A percentile compares a stretch with the other conserved stretches of the same genome.
These are phyloP conservation scores for Picea abies DNA, from an alignment of 83 land plant genomes.

Conservation along the genomic window DNA sequence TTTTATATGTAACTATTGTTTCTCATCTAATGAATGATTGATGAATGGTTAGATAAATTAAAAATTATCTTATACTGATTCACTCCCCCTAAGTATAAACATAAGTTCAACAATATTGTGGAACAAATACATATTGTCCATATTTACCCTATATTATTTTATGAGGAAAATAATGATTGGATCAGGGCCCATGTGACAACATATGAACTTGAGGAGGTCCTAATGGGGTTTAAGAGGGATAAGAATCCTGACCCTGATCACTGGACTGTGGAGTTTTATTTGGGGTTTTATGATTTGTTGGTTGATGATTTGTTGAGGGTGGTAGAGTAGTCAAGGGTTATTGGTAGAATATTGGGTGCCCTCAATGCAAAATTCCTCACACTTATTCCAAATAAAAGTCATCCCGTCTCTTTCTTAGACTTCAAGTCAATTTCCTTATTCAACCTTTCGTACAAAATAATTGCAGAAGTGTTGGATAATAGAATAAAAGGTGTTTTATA, in stretches of 20 bases:
- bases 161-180: background rate
- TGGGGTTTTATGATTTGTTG: background rate
- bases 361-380: background rate
- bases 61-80: too few species aligned
- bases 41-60: too few species aligned
- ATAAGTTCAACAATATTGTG: background rate
- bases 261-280: background rate
- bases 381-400: background rate
- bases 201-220: background rate
- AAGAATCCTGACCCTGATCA: background rate
- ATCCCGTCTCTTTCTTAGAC: background rate
- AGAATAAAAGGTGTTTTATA: background rate
- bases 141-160: background rate
- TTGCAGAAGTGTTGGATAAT: background rate
- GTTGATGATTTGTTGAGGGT: background rate
- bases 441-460: background rate
- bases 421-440: background rate
- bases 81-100: too few species aligned
- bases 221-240: background rate
- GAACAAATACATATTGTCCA: background rate
- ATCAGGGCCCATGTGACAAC: background rate
- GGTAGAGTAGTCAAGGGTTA: background rate
- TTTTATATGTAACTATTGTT: too few species aligned
- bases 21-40: too few species aligned
- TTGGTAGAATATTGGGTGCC: background rate